A percentile compares a stretch with the other conserved stretches of the same genome.
Conservation (phyloP, 2,329 filamentous ascomycete genomes). For the Delphinella strobiligena region DNA sequence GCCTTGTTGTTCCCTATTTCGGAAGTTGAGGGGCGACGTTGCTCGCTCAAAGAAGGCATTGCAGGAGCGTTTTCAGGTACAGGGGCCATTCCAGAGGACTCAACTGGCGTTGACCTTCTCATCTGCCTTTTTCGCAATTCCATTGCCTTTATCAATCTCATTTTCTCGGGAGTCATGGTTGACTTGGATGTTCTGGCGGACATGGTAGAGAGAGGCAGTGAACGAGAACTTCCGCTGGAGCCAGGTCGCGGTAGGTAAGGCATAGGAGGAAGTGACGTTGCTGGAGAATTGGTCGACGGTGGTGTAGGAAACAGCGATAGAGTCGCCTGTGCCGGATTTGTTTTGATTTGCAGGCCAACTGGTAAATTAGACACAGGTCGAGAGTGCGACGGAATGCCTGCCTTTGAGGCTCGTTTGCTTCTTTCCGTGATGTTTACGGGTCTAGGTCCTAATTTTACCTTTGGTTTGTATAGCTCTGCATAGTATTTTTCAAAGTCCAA, state of each 20-base stretch:
- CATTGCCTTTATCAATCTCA: slow-evolving; percentile 85
- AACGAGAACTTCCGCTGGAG: slow-evolving; percentile 19
- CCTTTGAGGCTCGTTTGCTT: slow-evolving; percentile 32
- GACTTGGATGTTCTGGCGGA: slow-evolving; percentile 5
- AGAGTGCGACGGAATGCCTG: not conserved
- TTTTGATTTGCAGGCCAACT: slow-evolving; percentile 53
- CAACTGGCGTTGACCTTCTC: slow-evolving; percentile 14
- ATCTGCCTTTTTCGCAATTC: slow-evolving; percentile 79
- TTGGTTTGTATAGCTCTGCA: slow-evolving; percentile 45
- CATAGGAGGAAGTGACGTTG: slow-evolving; percentile 15
- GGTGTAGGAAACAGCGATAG: slow-evolving; percentile 9
- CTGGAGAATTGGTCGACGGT: slow-evolving; percentile 6
- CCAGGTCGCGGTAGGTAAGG: slow-evolving; percentile 21
- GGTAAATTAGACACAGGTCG: slow-evolving; percentile 65
- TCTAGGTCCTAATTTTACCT: slow-evolving; percentile 79
- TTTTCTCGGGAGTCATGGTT: slow-evolving; percentile 72
- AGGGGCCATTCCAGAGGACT: slow-evolving; percentile 1
- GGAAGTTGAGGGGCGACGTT: not conserved
- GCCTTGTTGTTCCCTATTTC: slow-evolving; percentile 1
- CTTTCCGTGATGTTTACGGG: slow-evolving; percentile 56
- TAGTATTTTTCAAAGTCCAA: slow-evolving; percentile 36
- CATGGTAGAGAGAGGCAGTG: slow-evolving; percentile 1
- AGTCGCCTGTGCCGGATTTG: slow-evolving; percentile 9
- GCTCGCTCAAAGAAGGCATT: not conserved
- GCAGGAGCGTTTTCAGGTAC: not conserved